Evolutionary conservation across 2,329 filamentous ascomycete species (phyloP).

Genomic region (Stachybotrys echinatus): DNA sequence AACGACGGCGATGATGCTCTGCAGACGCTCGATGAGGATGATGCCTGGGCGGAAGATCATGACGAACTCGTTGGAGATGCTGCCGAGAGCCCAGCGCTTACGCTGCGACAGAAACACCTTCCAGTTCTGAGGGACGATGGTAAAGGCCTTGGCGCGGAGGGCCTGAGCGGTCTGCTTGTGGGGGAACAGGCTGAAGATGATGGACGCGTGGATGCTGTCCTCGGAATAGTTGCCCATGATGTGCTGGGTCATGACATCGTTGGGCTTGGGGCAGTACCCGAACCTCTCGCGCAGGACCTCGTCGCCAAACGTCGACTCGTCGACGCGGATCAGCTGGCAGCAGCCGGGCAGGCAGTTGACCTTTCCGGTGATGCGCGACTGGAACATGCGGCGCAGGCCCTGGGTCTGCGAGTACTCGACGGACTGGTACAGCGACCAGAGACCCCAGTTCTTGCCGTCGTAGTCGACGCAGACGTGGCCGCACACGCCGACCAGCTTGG

Average conservation of each 20-base stretch:
- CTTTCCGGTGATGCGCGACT: slow-evolving; percentile 42
- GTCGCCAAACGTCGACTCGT: slow-evolving; percentile 43
- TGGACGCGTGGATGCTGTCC: slow-evolving; percentile 42
- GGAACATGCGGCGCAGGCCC: slow-evolving; percentile 41
- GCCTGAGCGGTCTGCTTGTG: slow-evolving; percentile 39
- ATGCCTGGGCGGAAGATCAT: slow-evolving; percentile 39
- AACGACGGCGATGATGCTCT: slow-evolving; percentile 38
- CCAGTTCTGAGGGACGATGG: slow-evolving; percentile 38
- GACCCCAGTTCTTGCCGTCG: slow-evolving; percentile 31
- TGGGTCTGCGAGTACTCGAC: slow-evolving; percentile 44
- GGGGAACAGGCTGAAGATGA: slow-evolving; percentile 41
- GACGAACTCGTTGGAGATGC: slow-evolving; percentile 43
- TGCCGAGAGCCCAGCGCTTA: slow-evolving; percentile 42
- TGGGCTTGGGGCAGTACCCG: slow-evolving; percentile 42
- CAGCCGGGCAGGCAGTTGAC: slow-evolving; percentile 44
- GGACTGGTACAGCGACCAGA: slow-evolving; percentile 41
- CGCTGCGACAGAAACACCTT: slow-evolving; percentile 43
- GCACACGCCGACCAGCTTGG: slow-evolving; percentile 39
- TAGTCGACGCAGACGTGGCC: slow-evolving; percentile 44
- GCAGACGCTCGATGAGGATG: slow-evolving; percentile 35
- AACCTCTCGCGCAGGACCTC: slow-evolving; percentile 39
- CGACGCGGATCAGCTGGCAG: slow-evolving; percentile 43
- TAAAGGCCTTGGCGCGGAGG: slow-evolving; percentile 39
- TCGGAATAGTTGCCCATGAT: slow-evolving; percentile 45
- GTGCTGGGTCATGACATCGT: slow-evolving; percentile 41